A percentile compares a stretch with the other conserved stretches of the same genome.
These are phyloP conservation scores for Pseudopyrenochaeta lycopersici DNA, from an alignment of 2,329 filamentous ascomycete species.

Conservation along the genomic window DNA sequence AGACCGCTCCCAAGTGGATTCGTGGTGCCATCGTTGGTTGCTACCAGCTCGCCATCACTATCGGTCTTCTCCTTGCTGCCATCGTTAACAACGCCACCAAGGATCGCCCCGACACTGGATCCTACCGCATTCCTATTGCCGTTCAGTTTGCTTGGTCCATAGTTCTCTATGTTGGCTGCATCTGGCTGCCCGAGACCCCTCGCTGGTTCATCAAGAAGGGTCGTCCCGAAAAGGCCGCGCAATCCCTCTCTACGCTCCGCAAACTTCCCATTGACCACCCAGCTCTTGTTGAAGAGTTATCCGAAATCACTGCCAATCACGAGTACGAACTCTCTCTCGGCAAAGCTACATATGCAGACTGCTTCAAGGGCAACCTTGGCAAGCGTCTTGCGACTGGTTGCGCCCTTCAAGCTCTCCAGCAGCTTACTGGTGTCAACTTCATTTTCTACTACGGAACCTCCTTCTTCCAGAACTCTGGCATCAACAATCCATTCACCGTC, in stretches of 20 bases:
- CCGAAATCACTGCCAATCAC: slow-evolving; percentile 73
- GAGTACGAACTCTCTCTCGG: slow-evolving; percentile 75
- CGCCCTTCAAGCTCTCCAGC: slow-evolving; percentile 79
- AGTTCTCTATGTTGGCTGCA: slow-evolving; percentile 67
- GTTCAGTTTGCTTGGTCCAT: slow-evolving; percentile 79
- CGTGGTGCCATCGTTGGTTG: slow-evolving; percentile 74
- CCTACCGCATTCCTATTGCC: slow-evolving; percentile 79
- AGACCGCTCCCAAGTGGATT: slow-evolving; percentile 78
- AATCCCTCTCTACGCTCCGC: slow-evolving; percentile 69
- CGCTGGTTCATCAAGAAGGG: slow-evolving; percentile 73
- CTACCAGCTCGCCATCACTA: slow-evolving; percentile 77
- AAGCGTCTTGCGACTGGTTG: slow-evolving; percentile 78
- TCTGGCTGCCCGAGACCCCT: slow-evolving; percentile 79
- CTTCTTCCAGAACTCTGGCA: slow-evolving; percentile 52
- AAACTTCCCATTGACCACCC: slow-evolving; percentile 67
- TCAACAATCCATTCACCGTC: slow-evolving; percentile 68
- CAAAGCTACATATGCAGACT: slow-evolving; percentile 54
- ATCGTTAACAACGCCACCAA: slow-evolving; percentile 72
- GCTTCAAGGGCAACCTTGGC: slow-evolving; percentile 56
- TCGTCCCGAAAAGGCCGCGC: slow-evolving; percentile 69
- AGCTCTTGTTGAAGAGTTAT: slow-evolving; percentile 68
- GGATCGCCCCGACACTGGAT: slow-evolving; percentile 64
- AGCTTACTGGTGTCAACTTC: slow-evolving; percentile 66
- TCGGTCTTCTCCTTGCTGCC: slow-evolving; percentile 72
- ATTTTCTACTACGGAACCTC: slow-evolving; percentile 55